Evolutionary conservation across 805 yeast genomes (phyloP).

Genomic region (Blastobotrys parvus): DNA sequence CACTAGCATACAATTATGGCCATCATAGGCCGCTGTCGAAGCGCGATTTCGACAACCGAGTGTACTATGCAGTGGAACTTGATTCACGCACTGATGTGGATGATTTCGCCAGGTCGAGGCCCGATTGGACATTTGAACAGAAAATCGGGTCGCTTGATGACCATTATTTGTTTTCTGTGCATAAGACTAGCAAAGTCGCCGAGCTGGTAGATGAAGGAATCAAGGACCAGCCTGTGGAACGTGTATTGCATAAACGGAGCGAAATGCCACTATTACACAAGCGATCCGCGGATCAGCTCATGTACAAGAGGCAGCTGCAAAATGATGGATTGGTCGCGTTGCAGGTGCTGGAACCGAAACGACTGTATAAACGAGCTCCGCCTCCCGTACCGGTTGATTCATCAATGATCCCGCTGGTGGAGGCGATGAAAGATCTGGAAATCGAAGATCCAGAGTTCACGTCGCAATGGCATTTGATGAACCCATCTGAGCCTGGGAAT

Average conservation of each 20-base stretch:
- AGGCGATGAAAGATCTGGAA: slow-evolving; percentile 41
- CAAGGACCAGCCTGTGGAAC: slow-evolving; percentile 9
- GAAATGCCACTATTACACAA: background rate
- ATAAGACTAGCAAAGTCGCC: slow-evolving; percentile 23
- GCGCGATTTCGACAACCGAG: slow-evolving; percentile 42
- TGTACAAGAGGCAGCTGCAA: slow-evolving; percentile 25
- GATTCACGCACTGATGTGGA: slow-evolving; percentile 24
- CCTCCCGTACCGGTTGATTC: slow-evolving; percentile 13
- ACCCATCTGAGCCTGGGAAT: slow-evolving; percentile 61
- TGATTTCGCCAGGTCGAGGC: slow-evolving; percentile 3
- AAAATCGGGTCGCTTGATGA: slow-evolving; percentile 50
- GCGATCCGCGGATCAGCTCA: slow-evolving; percentile 25
- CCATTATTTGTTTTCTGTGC: slow-evolving; percentile 58
- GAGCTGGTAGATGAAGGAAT: slow-evolving; percentile 9
- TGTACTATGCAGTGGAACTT: slow-evolving; percentile 59
- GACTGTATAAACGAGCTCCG: slow-evolving; percentile 13
- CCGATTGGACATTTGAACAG: slow-evolving; percentile 52
- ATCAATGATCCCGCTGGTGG: slow-evolving; percentile 4
- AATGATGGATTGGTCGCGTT: slow-evolving; percentile 32
- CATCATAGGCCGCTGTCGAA: background rate
- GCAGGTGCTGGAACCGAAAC: slow-evolving; percentile 13
- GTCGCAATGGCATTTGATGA: slow-evolving; percentile 88
- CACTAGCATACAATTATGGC: background rate
- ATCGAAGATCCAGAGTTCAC: slow-evolving; percentile 79
- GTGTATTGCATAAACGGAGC: slow-evolving; percentile 13